A percentile compares a stretch with the other conserved stretches of the same genome.
Conservation (phyloP, 805 yeast genomes). For the Isabelozyma heimii region DNA sequence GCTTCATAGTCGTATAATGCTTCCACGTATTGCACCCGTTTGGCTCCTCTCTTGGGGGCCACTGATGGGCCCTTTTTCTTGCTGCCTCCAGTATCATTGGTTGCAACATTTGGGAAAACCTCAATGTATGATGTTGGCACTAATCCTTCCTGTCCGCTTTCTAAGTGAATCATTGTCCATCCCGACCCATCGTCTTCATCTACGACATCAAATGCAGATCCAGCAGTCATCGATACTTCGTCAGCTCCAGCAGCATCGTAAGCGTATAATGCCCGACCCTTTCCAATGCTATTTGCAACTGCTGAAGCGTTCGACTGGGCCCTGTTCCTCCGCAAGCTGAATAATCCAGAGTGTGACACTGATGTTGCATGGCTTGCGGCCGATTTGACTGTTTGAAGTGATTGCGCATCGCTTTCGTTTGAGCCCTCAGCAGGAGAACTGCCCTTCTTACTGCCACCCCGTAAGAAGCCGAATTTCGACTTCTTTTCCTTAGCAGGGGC, state of each 20-base stretch:
- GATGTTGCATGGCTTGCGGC: conserved; percentile 25
- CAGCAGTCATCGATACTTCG: conserved; percentile 61
- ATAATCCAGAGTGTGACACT: conserved; percentile 26
- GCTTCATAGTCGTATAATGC: conserved; percentile 78
- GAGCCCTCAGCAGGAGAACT: conserved; percentile 2
- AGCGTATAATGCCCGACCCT: conserved; percentile 57
- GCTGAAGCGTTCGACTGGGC: conserved; percentile 21
- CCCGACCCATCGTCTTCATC: conserved; percentile 87
- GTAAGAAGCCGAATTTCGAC: conserved; percentile 55
- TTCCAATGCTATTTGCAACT: conserved; percentile 6
- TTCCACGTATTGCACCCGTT: conserved; percentile 57
- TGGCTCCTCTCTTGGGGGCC: conserved; percentile 74
- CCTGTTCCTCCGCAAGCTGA: conserved; percentile 35
- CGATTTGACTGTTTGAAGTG: conserved; percentile 32
- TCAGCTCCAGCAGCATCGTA: conserved; percentile 73
- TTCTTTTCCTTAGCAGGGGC: conserved; percentile 54
- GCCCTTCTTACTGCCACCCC: conserved; percentile 15
- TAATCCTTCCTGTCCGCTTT: conserved; percentile 59
- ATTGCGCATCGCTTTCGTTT: conserved; percentile 17
- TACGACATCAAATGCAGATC: conserved; percentile 58
- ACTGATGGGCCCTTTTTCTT: conserved; percentile 70
- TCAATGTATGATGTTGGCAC: conserved; percentile 84
- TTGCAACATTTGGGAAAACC: conserved; percentile 18
- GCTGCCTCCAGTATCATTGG: conserved; percentile 4
- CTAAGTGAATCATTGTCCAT: conserved; percentile 65